Conservation (phyloP, 768 basidiomycete species). For the Podaxis sp. region DNA sequence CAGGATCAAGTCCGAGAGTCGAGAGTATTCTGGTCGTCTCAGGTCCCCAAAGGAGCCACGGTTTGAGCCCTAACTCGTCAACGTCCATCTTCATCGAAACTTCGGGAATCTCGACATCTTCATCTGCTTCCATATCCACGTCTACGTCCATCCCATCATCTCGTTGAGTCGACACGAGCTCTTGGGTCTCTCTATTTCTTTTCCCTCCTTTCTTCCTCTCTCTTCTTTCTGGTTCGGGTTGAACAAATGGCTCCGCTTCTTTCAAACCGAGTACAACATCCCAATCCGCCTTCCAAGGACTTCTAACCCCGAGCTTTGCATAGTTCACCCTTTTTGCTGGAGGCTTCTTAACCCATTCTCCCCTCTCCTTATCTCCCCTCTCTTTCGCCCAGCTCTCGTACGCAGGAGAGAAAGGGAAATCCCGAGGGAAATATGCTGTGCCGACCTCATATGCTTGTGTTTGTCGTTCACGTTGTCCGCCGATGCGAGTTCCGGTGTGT, state of each 20-base stretch:
- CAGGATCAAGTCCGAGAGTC: slow-evolving; percentile 38
- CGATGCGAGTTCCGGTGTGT: slow-evolving; percentile 82
- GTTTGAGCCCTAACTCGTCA: slow-evolving; percentile 26
- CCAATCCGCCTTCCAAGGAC: slow-evolving; percentile 83
- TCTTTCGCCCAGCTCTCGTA: slow-evolving; percentile 50
- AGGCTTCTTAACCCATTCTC: slow-evolving; percentile 76
- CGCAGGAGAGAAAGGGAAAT: slow-evolving; percentile 63
- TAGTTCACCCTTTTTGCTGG: slow-evolving; percentile 85
- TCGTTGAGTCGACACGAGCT: slow-evolving; percentile 59
- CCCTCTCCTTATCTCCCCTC: slow-evolving; percentile 53
- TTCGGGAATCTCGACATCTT: slow-evolving; percentile 23
- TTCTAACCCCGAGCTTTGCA: slow-evolving; percentile 57
- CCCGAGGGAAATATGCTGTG: slow-evolving; percentile 72
- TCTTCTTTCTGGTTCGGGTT: slow-evolving; percentile 7
- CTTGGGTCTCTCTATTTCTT: slow-evolving; percentile 21
- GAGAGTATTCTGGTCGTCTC: slow-evolving; percentile 47
- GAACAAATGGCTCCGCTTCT: neutral
- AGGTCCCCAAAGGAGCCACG: slow-evolving; percentile 74
- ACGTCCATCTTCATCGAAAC: slow-evolving; percentile 25
- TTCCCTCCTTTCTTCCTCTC: slow-evolving; percentile 14
- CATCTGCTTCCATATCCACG: slow-evolving; percentile 11
- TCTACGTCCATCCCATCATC: slow-evolving; percentile 30
- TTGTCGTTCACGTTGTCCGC: slow-evolving; percentile 80
- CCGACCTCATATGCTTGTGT: slow-evolving; percentile 86
- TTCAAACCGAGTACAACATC: slow-evolving; percentile 57